Evolutionary conservation across 257 asterid species (phyloP), one percentile per base, ranked within the genome.

Genomic region (Capsicum rhomboideum): DNA sequence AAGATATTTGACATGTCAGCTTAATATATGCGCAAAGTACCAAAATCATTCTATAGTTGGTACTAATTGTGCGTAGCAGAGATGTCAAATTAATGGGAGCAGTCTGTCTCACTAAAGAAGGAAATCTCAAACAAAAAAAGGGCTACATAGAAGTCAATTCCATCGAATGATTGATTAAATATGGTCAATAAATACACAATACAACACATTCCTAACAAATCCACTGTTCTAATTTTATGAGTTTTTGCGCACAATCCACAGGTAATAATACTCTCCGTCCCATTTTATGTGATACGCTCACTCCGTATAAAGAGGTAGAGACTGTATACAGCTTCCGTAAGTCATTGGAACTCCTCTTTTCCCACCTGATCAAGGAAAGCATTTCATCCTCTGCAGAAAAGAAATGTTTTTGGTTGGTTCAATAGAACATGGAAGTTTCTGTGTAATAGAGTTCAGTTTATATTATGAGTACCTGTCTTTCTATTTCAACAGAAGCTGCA

Each of bases 321-420:
- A 26, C 4, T 3, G 23, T 59, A 59, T 23, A 61, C 1, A 14
- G 40, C 84, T 59, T 81, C 31, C 50, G 46, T 23, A 29, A 23
- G n/a, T n/a, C 37, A 34, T 3, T 34, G 2, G 37, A n/a, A 34
- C 37, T 34, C 37, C 37, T 34, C 4, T 34, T 34, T 34, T 34
- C 37, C 37, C 37, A 34, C 37, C 3, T 34, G 84, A 68, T 84
- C 86, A 94, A 7, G 95, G 96, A 83, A 96, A 92, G 85, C 98
- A 96, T 90, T 89, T 93, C 97, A 93, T 91, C 91, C 98, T 93
- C 97, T 94, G 96, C 91, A 89, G 86, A 83, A 88, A 56, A 52
- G 28, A 77, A 74, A 46, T 26, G 20, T 82, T 46, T 67, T 69
- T 34, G 63, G 37, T 28, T 63, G 81, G 80, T 77, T 71, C 80